Conservation (phyloP, 2,329 filamentous ascomycete species). For the Claviceps citrina region DNA sequence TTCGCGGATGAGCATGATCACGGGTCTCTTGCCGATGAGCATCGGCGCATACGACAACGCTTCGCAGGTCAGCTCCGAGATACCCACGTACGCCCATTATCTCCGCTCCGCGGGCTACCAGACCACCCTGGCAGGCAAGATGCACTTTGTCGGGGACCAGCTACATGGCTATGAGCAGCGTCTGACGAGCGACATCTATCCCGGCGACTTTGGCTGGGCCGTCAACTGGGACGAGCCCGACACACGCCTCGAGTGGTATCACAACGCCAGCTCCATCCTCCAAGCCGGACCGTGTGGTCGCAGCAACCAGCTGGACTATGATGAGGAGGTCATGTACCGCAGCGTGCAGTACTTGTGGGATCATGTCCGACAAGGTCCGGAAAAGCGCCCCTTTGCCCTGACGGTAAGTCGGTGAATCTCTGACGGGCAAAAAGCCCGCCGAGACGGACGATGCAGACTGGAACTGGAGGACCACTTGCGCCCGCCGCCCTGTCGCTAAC, state of each 20-base stretch:
- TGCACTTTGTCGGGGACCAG: conserved; percentile 95
- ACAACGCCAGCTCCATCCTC: conserved; percentile 86
- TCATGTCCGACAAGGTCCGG: conserved; percentile 64
- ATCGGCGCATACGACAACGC: conserved; percentile 90
- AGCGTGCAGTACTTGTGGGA: conserved; percentile 83
- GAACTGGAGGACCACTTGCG: too few species aligned
- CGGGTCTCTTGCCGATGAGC: conserved; percentile 77
- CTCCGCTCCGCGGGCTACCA: conserved; percentile 73
- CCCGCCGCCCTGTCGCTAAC: conserved; percentile 1
- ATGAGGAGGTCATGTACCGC: conserved; percentile 90
- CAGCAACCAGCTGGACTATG: conserved; percentile 90
- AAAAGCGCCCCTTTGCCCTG: conserved; percentile 65
- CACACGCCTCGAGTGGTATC: conserved; percentile 80
- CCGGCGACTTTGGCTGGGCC: conserved; percentile 84
- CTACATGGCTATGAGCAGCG: conserved; percentile 86
- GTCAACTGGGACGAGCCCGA: conserved; percentile 92
- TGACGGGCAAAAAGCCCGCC: neutral
- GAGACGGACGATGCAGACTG: too few species aligned
- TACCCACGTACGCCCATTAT: conserved; percentile 87
- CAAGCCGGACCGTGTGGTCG: conserved; percentile 79
- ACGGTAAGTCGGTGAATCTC: conserved; percentile 34
- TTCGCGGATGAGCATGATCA: conserved; percentile 88
- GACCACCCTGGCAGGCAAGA: conserved; percentile 83
- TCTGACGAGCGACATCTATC: conserved; percentile 90
- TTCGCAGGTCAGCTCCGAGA: conserved; percentile 64